Base-by-base conservation (phyloP, 2,329 filamentous ascomycete species). In the Penicillium brasilianum region DNA sequence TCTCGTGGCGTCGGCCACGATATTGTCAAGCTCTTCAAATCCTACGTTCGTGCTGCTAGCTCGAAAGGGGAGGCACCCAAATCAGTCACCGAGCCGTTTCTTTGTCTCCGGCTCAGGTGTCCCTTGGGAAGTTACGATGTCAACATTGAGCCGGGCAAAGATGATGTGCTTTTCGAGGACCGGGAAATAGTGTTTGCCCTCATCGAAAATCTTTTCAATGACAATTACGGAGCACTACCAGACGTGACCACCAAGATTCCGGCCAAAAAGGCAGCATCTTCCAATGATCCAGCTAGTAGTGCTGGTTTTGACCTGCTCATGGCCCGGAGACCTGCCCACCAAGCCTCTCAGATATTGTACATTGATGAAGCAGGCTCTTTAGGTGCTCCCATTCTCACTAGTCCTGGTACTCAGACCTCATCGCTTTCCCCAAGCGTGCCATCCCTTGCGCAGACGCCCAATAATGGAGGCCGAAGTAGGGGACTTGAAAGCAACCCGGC, bases 111-210 rank as follows among this genome's bases (percentile, higher is more conserved):
- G 36, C 79, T 89, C 9, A 66, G 68, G 1, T 89, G 86, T 70
- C 82, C 83, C 1, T 67, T 70, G 10, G 82, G 80, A 7, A 83
- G 78, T 46, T 89, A 89, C 69, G 87, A 89, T 72, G 79, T 82
- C 4, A 89, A 88, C 61, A 76, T 89, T 37, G 87, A 89, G 66
- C 86, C 87, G 4, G 81, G 83, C 1, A 89, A 89, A 68, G 85
- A 88, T 68, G 84, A 88, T 71, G 79, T 88, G 1, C 67, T 88
- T 2, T 88, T 89, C 66, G 81, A 82, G 34, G 76, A 87, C 49
- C 70, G 76, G 2, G 68, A 71, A 4, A 20, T 69, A 0, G 68
- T 89, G 3, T 37, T 87, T 41, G 14, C 10, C 10, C 5, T 69
- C 69, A 4, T 82, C 2, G 76, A 81, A 20, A 72, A 72, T 32